Conservation (phyloP, 1,284 basidiomycete genomes). For the Apiotrichum mycotoxinovorans region DNA sequence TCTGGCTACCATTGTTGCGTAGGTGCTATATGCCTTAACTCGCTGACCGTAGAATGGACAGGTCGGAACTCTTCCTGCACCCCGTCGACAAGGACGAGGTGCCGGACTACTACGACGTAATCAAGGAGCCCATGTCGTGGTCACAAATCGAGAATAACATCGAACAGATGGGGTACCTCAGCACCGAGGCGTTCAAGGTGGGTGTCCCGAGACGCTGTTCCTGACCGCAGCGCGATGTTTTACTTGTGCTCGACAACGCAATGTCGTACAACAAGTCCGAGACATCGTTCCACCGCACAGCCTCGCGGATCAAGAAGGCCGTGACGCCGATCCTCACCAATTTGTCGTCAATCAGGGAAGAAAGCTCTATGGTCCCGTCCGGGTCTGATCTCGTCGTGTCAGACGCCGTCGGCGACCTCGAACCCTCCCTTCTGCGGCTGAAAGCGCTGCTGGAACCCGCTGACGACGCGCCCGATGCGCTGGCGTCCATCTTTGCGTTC, state of each 20-base stretch:
- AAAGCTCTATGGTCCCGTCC: background rate
- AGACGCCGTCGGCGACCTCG: constrained; percentile 60
- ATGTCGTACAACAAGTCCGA: constrained; percentile 78
- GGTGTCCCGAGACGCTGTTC: constrained; percentile 20
- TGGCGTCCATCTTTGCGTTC: constrained; percentile 65
- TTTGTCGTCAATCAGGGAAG: constrained; percentile 51
- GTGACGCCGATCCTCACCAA: constrained; percentile 61
- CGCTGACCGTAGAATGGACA: constrained; percentile 61
- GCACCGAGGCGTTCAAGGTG: constrained; percentile 72
- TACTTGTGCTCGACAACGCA: constrained; percentile 81
- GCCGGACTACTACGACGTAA: constrained; percentile 87
- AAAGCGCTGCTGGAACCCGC: constrained; percentile 21
- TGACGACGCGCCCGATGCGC: constrained; percentile 54
- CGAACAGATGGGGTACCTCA: constrained; percentile 72
- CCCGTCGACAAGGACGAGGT: constrained; percentile 76
- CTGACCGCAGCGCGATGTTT: constrained; percentile 65
- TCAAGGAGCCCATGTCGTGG: constrained; percentile 90
- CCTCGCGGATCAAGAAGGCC: constrained; percentile 64
- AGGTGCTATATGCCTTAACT: constrained; percentile 38
- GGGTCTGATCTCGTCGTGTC: background rate
- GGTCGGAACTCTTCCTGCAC: constrained; percentile 68
- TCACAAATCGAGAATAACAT: constrained; percentile 72
- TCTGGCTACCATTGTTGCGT: constrained; percentile 70
- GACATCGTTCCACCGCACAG: constrained; percentile 68
- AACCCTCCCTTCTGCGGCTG: constrained; percentile 57